These are phyloP conservation scores for Crucibulum laeve DNA, from an alignment of 768 basidiomycete genomes.

Conservation along the genomic window DNA sequence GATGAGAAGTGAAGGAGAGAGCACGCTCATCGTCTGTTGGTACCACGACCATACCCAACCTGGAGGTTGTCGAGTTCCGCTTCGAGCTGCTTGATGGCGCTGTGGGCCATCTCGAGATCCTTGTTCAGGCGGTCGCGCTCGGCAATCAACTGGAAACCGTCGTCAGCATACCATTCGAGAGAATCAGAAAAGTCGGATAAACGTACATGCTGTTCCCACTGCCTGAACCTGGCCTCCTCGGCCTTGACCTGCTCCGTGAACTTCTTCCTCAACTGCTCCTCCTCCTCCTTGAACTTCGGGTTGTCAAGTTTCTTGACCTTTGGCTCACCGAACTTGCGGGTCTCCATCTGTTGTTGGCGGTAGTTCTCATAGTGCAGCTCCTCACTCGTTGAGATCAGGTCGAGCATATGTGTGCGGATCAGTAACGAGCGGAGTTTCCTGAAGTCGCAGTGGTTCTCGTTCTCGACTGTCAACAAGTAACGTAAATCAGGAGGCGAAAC, in stretches of 20 bases:
- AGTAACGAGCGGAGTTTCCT: slow-evolving; percentile 92
- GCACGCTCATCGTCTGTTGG: slow-evolving; percentile 51
- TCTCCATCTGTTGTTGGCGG: slow-evolving; percentile 98
- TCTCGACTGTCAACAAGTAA: slow-evolving; percentile 65
- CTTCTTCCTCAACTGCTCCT: slow-evolving; percentile 91
- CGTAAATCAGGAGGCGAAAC: neutral
- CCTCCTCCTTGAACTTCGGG: slow-evolving; percentile 99
- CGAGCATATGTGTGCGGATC: slow-evolving; percentile 98
- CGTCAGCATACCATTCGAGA: slow-evolving; percentile 5
- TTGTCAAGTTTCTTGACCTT: slow-evolving; percentile 99
- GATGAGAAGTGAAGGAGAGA: neutral
- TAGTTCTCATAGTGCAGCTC: slow-evolving; percentile 98
- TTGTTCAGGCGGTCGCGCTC: slow-evolving; percentile 99
- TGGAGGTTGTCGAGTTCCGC: slow-evolving; percentile 87
- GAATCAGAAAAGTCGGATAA: slow-evolving; percentile 4
- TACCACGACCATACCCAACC: slow-evolving; percentile 77
- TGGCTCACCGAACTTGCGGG: slow-evolving; percentile 96
- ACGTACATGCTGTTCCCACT: slow-evolving; percentile 98
- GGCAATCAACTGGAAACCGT: slow-evolving; percentile 75
- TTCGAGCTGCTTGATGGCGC: slow-evolving; percentile 88
- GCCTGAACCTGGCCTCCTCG: slow-evolving; percentile 95
- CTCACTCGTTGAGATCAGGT: slow-evolving; percentile 93
- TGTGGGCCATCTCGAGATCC: slow-evolving; percentile 91
- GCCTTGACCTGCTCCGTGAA: slow-evolving; percentile 99
- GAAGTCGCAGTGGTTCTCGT: slow-evolving; percentile 99